Base-by-base conservation (phyloP, 805 yeast species). In the Ogataea pilisensis region DNA sequence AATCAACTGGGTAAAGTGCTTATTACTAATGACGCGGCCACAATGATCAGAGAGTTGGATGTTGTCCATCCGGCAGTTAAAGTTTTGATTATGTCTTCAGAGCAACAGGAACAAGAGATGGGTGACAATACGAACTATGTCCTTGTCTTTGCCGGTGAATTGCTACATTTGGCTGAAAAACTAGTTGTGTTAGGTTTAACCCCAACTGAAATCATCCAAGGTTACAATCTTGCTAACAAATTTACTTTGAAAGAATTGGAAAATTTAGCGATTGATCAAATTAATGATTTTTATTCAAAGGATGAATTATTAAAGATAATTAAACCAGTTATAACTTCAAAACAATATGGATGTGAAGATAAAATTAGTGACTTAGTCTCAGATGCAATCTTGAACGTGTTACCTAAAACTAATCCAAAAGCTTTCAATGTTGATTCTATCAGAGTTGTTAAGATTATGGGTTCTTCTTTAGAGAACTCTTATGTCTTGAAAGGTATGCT, bases 41-140 rank as follows among this genome's bases (percentile, higher is more conserved):
- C 99, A 7, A 93, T 93, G 82, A 72, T 93, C 45, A 78, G 84
- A 50, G 98, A 93, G 64, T 70, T 91, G 41, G 97, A 91, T 48
- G 88, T 91, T 50, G 89, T 93, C 35, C 98, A 91, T 62, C 99
- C 99, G 5, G 98, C 96, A 3, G 99, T 93, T 9, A 93, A 91
- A 65, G 79, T 93, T 35, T 75, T 93, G 47, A 93, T 91, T 41
- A 89, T 89, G 97, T 95, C 98, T 17, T 80, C 95, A 12, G 86
- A 91, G 61, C 99, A 93, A 69, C 99, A 93, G 68, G 96, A 93
- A 63, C 76, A 80, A 53, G 99, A 91, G 70, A 85, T 91, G 88
- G 99, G 99, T 45, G 99, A 93, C 65, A 87, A 86, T 56, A 86
- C 97, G 19, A 93, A 91, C 64, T 75, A 90, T 48, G 98, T 93